Conservation (phyloP, 176 grass and related monocot species). For the Oryza rufipogon region DNA sequence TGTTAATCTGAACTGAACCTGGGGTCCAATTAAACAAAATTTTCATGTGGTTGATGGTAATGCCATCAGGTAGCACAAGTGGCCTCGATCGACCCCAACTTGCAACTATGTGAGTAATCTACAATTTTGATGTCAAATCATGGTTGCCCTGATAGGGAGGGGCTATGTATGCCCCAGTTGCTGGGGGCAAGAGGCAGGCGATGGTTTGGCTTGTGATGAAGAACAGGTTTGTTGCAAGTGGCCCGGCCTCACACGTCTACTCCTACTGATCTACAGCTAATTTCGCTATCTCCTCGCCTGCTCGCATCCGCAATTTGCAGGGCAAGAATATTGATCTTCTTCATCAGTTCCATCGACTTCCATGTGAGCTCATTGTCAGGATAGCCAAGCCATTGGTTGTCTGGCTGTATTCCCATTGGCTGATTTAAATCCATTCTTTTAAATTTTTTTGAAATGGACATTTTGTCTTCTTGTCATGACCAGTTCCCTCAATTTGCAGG, state of each 20-base stretch:
- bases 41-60: background rate
- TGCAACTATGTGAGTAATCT: background rate
- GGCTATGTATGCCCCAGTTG: conserved; percentile 12
- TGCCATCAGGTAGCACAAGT: background rate
- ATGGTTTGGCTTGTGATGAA: background rate
- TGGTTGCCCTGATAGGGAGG: conserved; percentile 1
- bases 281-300: conserved; percentile 3
- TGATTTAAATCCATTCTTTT: background rate
- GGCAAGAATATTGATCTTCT: background rate
- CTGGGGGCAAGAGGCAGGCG: background rate
- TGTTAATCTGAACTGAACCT: background rate
- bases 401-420: background rate
- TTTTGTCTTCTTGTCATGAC: background rate
- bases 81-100: background rate
- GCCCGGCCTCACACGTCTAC: background rate
- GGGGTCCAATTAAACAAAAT: background rate
- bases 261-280: background rate
- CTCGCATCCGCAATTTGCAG: background rate
- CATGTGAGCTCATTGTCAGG: background rate
- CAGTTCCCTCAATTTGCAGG: background rate
- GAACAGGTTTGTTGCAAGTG: background rate
- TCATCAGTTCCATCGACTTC: background rate
- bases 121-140: background rate
- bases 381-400: background rate
- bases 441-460: background rate